These are phyloP conservation scores for Puccinellia tenuiflora DNA, from an alignment of 176 grass and related monocot genomes.

Conservation along the genomic window DNA sequence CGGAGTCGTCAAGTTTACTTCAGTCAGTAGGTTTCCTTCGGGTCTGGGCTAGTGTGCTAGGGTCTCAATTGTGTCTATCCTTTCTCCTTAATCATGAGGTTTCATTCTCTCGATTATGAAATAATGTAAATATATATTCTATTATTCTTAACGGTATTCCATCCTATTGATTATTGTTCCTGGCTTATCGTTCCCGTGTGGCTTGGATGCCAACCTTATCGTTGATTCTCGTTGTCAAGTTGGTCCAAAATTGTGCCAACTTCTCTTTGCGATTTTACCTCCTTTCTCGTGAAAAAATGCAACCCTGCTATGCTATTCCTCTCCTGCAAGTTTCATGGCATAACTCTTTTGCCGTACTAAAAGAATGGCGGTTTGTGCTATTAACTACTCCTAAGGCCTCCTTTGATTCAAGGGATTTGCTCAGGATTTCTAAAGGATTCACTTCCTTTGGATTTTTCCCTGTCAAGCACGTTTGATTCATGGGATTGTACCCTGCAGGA, in stretches of 20 bases:
- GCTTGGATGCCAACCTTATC: not conserved
- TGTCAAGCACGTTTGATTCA: too few species aligned
- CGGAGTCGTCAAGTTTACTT: conserved; percentile 19
- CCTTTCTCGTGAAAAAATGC: not conserved
- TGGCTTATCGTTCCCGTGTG: not conserved
- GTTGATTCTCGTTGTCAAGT: not conserved
- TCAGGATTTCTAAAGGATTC: too few species aligned
- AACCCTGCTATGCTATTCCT: not conserved
- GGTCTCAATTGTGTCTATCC: conserved; percentile 38
- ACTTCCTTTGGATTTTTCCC: too few species aligned
- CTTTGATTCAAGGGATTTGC: too few species aligned
- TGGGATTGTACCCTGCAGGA: too few species aligned
- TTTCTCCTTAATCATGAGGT: conserved; percentile 31
- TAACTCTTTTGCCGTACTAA: too few species aligned
- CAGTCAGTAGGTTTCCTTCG: conserved; percentile 25
- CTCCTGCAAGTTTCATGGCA: not conserved
- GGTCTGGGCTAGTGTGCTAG: conserved; percentile 30
- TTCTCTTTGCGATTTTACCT: not conserved
- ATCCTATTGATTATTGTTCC: conserved; percentile 11
- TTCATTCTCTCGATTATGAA: conserved; percentile 59
- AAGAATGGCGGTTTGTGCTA: too few species aligned
- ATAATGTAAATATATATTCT: conserved; percentile 77
- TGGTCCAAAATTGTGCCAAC: not conserved
- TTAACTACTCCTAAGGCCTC: too few species aligned
- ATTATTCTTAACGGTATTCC: conserved; percentile 37